These are phyloP conservation scores for Symbiodinium pilosum DNA, from an alignment of 73 alveolate species.

Conservation along the genomic window DNA sequence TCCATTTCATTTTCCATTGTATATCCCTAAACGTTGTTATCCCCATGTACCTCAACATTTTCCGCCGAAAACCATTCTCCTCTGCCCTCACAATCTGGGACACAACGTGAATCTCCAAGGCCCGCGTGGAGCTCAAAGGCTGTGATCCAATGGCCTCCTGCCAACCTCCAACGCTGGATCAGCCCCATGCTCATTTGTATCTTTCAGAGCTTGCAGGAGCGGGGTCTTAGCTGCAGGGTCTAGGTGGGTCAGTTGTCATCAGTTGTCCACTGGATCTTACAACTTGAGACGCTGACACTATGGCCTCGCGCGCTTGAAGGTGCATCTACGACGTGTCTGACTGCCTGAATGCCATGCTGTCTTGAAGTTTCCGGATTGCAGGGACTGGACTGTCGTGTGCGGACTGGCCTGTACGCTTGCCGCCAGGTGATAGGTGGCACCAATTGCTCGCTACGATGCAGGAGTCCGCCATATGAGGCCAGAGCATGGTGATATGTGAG, in stretches of 20 bases:
- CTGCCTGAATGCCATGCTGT: constrained; percentile 13
- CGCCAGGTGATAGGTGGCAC: constrained; percentile 63
- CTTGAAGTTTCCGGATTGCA: neutral
- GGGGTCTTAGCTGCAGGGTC: too few relatives aligned
- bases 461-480: constrained; percentile 87
- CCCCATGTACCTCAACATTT: too few relatives aligned
- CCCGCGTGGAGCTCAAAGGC: constrained; percentile 45
- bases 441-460: constrained; percentile 61
- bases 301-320: neutral
- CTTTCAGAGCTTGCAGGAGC: too few relatives aligned
- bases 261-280: neutral
- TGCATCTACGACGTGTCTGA: constrained; percentile 75
- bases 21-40: too few relatives aligned
- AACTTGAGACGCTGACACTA: neutral
- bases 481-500: neutral
- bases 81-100: too few relatives aligned
- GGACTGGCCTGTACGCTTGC: too few relatives aligned
- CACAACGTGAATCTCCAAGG: too few relatives aligned
- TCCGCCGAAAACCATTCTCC: too few relatives aligned
- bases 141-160: constrained; percentile 65
- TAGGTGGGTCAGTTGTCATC: too few relatives aligned
- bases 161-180: constrained; percentile 53
- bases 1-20: too few relatives aligned
- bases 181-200: neutral
- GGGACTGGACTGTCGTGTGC: too few relatives aligned